Evolutionary conservation across 768 basidiomycete species (phyloP), one percentile per base, ranked within the genome.

Genomic region (Phanerochaete carnosa): DNA sequence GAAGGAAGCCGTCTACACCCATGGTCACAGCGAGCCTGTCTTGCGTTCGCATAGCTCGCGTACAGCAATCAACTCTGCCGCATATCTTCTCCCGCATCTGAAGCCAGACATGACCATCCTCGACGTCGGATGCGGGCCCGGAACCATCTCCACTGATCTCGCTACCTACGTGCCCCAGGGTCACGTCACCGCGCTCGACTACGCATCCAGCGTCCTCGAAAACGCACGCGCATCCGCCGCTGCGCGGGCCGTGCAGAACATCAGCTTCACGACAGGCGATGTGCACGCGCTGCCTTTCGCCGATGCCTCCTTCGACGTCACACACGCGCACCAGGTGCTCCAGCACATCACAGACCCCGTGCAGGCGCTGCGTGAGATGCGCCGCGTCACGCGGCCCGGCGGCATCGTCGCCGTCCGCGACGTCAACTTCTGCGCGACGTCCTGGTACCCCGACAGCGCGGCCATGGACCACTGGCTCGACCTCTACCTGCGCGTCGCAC

Each of bases 71-170:
- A 78, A 80, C 66, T 79, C 77, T 0, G 77, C 79, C 3, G 70
- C 70, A 0, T 77, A 77, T 64, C 72, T 83, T 23, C 58, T 80
- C 35, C 68, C 69, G 7, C 67, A 72, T 33, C 65, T 81, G 29
- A 66, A 72, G 26, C 76, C 77, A 0, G 53, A 67, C 52, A 74
- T 78, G 74, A 60, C 68, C 32, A 74, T 84, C 58, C 77, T 84
- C 39, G 83, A 84, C 64, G 65, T 83, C 39, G 82, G 82, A 11
- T 83, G 79, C 61, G 82, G 83, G 0, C 82, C 83, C 0, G 83
- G 81, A 0, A 79, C 78, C 9, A 83, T 83, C 66, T 80, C 80
- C 0, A 59, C 66, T 30, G 77, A 77, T 55, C 69, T 84, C 26
- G 59, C 57, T 3, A 32, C 58, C 0, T 70, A 71, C 59, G 76